These are phyloP conservation scores for Porcisia deanei DNA, from an alignment of 208 protist species.

Conservation along the genomic window DNA sequence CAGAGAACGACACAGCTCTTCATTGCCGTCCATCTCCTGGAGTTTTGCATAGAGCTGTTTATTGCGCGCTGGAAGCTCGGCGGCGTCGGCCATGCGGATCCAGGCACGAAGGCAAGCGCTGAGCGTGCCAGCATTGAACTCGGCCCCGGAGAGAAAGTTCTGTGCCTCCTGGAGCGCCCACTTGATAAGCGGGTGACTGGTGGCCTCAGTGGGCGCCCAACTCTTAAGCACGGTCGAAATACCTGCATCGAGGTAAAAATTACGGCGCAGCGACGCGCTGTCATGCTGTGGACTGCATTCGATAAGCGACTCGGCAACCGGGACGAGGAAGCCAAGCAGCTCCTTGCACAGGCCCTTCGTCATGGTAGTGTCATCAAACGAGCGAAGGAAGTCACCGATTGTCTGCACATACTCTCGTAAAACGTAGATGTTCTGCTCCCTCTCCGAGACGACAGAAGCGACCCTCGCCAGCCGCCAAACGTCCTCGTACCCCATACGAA, in stretches of 20 bases:
- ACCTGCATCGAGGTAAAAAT: conserved; percentile 42
- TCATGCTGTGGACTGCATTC: conserved; percentile 16
- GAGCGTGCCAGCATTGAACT: conserved; percentile 51
- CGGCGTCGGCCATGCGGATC: conserved; percentile 33
- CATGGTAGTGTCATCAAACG: conserved; percentile 45
- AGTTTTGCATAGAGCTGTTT: conserved; percentile 52
- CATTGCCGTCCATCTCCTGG: conserved; percentile 60
- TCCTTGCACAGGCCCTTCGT: conserved; percentile 20
- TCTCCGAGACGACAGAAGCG: conserved; percentile 33
- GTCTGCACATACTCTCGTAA: conserved; percentile 50
- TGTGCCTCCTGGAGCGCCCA: conserved; percentile 69
- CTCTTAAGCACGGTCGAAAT: conserved; percentile 31
- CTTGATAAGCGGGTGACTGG: conserved; percentile 36
- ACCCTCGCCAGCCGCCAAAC: conserved; percentile 46
- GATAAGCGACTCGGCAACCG: conserved; percentile 26
- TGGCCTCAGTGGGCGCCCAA: conserved; percentile 14
- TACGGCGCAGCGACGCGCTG: conserved; percentile 30
- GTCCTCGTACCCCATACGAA: conserved; percentile 79
- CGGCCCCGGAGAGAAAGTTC: conserved; percentile 39
- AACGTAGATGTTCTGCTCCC: conserved; percentile 56
- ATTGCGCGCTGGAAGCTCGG: conserved; percentile 28
- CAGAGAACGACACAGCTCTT: conserved; percentile 67
- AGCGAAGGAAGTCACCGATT: conserved; percentile 39
- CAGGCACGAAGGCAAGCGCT: conserved; percentile 47
- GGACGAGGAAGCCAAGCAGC: conserved; percentile 39